Evolutionary conservation across 495 filamentous ascomycete genomes (phyloP), one percentile per base, ranked within the genome.

Genomic region (Podospora australis): DNA sequence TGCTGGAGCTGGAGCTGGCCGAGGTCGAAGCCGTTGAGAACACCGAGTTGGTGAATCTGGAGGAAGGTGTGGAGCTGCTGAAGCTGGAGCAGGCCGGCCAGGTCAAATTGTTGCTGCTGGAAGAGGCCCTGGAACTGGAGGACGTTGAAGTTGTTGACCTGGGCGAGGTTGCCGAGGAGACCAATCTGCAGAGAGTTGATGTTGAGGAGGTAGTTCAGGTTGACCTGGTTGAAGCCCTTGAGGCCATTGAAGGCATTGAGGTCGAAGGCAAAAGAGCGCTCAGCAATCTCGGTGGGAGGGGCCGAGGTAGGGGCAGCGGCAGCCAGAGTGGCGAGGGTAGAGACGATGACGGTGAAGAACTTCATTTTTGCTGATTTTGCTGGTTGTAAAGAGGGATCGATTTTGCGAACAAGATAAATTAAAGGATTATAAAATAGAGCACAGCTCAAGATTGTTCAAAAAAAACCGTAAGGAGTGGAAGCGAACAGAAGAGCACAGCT

Each of bases 401-500:
- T 41, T 56, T n/a, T 43, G 39, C 35, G 53, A 30, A 44, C 42
- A 54, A 32, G 39, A 45, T 23, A 24, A 53, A 65, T 66, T 68
- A 69, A 65, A 63, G 48, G 25, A 66, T 69, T 68, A 71, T 43
- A 57, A 57, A 58, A 56, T 59, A 65, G 69, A 74, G 69, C 68
- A 73, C 68, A 72, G 69, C 70, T 73, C 70, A 59, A 63, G 59
- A 56, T 60, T 68, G 65, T 66, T 65, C 60, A 61, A 63, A 44
- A 58, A 60, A 19, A 6, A 59, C 54, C 44, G 14, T 54, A 70
- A 71, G 64, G 65, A 72, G 58, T 66, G 67, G 49, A 69, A 70
- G 60, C 52, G 66, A 72, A 71, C 68, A 69, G 66, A n/a, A 62
- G 70, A 73, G 70, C 70, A 72, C 70, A 73, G 70, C 70, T 73